Evolutionary conservation across 2,329 filamentous ascomycete species (phyloP).

Genomic region (Fusarium liriodendri): DNA sequence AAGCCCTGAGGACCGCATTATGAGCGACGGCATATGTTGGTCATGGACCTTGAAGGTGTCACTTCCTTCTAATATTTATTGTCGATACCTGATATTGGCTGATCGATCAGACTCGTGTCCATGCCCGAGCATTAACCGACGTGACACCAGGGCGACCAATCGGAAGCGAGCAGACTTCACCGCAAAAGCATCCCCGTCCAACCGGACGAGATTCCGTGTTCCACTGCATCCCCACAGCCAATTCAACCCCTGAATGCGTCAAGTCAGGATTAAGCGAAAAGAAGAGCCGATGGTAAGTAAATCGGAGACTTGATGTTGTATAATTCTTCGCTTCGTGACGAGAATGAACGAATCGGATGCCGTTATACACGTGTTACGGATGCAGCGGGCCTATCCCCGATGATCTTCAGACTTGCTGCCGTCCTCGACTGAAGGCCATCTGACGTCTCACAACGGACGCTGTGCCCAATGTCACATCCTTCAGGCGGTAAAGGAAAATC

Average conservation of each 20-base stretch:
- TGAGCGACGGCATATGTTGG: not conserved
- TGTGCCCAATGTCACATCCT: not conserved
- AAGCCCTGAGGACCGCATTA: constrained; percentile 16
- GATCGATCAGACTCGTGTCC: not conserved
- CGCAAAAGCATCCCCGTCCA: not conserved
- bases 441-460: not conserved
- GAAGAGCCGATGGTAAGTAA: not conserved
- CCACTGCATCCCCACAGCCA: not conserved
- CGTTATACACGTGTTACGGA: not conserved
- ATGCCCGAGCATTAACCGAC: constrained; percentile 1
- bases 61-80: not conserved
- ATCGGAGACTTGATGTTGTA: not conserved
- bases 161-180: not conserved
- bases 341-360: not conserved
- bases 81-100: not conserved
- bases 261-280: not conserved
- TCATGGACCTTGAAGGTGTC: not conserved
- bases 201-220: not conserved
- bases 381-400: not conserved
- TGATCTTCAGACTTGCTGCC: not conserved
- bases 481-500: too few species aligned
- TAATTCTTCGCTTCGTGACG: not conserved
- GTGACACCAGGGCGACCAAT: not conserved
- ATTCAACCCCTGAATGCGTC: not conserved
- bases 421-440: not conserved